Evolutionary conservation across 179 eudicot genomes (phyloP), one percentile per base, ranked within the genome.

Genomic region (Patellifolia procumbens): DNA sequence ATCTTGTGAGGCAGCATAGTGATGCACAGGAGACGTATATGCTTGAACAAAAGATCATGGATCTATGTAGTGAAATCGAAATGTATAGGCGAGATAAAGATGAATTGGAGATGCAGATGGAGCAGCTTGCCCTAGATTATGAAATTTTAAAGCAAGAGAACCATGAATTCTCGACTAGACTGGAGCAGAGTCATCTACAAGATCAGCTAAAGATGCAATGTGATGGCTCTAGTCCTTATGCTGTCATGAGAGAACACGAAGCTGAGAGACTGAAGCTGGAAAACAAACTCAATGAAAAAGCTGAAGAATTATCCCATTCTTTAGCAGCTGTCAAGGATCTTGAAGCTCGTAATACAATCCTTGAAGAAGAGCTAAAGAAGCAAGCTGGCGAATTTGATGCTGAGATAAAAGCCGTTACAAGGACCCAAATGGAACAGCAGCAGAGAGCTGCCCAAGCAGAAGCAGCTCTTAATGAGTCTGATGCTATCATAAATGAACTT

Each of bases 121-220:
- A 95, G 88, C 99, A 95, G 85, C 91, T 95, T 56, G 90, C 96
- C 11, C 92, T 95, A 49, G 99, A 95, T 73, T 93, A 95, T 56
- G 99, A 95, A 78, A 91, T 95, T 74, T 52, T 93, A 73, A 95
- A 93, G 89, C 99, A 95, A 81, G 97, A 90, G 84, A 89, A 95
- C 78, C 96, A 93, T 74, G 94, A 89, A n/a, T 84, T 85, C 77
- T 87, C 87, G 12, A 83, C 86, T 76, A 89, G 85, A 82, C 76
- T 95, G 74, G 92, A 91, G 81, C 97, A 93, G 84, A 87, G 87
- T 73, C 86, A 90, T 77, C 62, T 87, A 63, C 96, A 89, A 79
- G 99, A 95, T 70, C 98, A 93, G 68, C 86, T 95, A 72, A 95
- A 91, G 80, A 77, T 86, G 81, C 99, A 91, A 72, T 91, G 91